These are phyloP conservation scores for Jamesozyma jinghongensis DNA, from an alignment of 805 yeast species.

Conservation along the genomic window DNA sequence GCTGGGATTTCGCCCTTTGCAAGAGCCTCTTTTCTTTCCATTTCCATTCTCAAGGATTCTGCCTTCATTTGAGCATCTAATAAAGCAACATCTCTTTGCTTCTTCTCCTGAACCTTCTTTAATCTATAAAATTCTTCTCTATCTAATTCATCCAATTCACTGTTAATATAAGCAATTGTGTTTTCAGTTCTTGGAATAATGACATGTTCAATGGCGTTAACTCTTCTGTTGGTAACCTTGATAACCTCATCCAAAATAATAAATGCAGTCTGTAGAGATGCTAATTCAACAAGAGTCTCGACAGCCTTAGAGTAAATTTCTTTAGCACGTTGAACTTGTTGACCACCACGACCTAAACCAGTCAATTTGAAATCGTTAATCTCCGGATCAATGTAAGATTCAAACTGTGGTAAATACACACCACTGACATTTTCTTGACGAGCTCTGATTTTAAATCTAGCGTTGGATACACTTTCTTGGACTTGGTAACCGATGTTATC, in stretches of 20 bases:
- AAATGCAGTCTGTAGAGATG: slow-evolving; percentile 93
- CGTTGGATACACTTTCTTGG: slow-evolving; percentile 78
- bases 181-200: slow-evolving; percentile 96
- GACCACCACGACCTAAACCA: slow-evolving; percentile 97
- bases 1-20: slow-evolving; percentile 13
- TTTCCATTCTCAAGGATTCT: slow-evolving; percentile 16
- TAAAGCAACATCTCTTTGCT: slow-evolving; percentile 67
- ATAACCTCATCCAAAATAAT: slow-evolving; percentile 95
- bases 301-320: slow-evolving; percentile 89
- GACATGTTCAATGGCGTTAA: slow-evolving; percentile 96
- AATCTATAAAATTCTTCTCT: slow-evolving; percentile 96
- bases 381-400: slow-evolving; percentile 69
- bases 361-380: slow-evolving; percentile 93
- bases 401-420: slow-evolving; percentile 88
- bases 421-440: slow-evolving; percentile 96
- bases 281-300: slow-evolving; percentile 92
- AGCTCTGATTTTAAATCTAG: slow-evolving; percentile 84
- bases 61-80: slow-evolving; percentile 44
- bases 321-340: slow-evolving; percentile 92
- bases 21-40: slow-evolving; percentile 21
- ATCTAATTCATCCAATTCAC: slow-evolving; percentile 94
- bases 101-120: slow-evolving; percentile 93
- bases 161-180: slow-evolving; percentile 83
- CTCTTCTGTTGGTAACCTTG: slow-evolving; percentile 96
- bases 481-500: slow-evolving; percentile 93